phyloP scores from a whole-genome alignment of 1,139 yeast genomes.

The Debaryomyces sp. region DNA sequence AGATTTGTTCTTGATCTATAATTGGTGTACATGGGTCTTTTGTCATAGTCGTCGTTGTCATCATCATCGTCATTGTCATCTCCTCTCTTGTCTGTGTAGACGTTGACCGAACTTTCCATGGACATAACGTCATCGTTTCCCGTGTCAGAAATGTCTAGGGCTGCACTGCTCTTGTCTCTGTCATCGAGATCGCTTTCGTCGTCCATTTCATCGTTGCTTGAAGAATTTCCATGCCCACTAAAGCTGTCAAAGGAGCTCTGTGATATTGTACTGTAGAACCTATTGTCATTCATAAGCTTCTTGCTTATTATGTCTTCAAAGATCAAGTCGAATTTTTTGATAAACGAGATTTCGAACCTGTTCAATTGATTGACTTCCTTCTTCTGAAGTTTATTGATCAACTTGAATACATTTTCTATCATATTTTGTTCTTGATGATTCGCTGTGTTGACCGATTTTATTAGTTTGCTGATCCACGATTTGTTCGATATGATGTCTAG shows the following conservation, averaged over 20 bases:
- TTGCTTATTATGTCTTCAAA: slow-evolving; percentile 6
- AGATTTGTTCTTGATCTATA: not conserved
- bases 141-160: slow-evolving; percentile 14
- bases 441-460: slow-evolving; percentile 8
- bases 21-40: not conserved
- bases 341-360: slow-evolving; percentile 5
- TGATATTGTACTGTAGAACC: not conserved
- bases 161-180: slow-evolving; percentile 14
- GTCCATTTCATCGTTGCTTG: slow-evolving; percentile 6
- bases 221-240: slow-evolving; percentile 24
- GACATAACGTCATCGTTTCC: slow-evolving; percentile 25
- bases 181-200: slow-evolving; percentile 16
- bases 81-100: slow-evolving; percentile 10
- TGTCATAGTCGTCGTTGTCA: slow-evolving; percentile 1
- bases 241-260: slow-evolving; percentile 16
- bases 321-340: slow-evolving; percentile 8
- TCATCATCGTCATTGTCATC: slow-evolving; percentile 5
- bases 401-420: slow-evolving; percentile 3
- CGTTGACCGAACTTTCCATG: slow-evolving; percentile 15
- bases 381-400: slow-evolving; percentile 6
- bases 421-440: slow-evolving; percentile 8
- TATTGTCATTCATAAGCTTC: slow-evolving; percentile 1
- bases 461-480: slow-evolving; percentile 47
- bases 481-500: slow-evolving; percentile 50
- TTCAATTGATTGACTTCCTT: slow-evolving; percentile 3